Evolutionary conservation across 31 red algal genomes (phyloP).

Genomic region (Bonnemaisonia californica): DNA sequence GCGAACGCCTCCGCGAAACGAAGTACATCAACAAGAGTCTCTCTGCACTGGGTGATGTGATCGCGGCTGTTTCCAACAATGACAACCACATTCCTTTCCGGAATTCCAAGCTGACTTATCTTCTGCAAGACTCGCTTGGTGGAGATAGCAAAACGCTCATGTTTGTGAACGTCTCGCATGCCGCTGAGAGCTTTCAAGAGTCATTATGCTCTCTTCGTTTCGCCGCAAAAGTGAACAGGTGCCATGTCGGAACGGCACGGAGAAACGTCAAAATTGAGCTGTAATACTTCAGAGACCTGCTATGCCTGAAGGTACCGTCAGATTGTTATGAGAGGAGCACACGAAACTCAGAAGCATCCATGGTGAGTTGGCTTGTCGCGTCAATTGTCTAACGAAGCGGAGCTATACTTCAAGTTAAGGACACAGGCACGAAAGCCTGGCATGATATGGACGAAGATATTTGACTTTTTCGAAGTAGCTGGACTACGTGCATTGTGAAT

Average conservation of each 20-base stretch:
- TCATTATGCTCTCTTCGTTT: conserved; percentile 85
- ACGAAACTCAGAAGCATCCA: too few relatives aligned
- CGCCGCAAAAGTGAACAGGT: conserved; percentile 95
- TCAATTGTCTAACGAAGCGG: too few relatives aligned
- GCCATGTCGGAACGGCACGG: conserved; percentile 87
- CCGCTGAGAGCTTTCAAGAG: conserved; percentile 75
- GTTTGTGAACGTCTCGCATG: conserved; percentile 96
- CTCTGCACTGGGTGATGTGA: conserved; percentile 87
- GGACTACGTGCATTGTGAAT: too few relatives aligned
- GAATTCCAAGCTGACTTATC: conserved; percentile 94
- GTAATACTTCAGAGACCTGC: not conserved
- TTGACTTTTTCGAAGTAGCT: too few relatives aligned
- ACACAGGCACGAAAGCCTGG: too few relatives aligned
- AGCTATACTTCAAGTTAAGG: too few relatives aligned
- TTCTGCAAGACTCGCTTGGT: conserved; percentile 94
- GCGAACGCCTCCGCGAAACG: conserved; percentile 93
- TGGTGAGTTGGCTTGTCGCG: too few relatives aligned
- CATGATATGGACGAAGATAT: too few relatives aligned
- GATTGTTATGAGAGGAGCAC: too few relatives aligned
- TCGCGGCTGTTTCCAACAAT: conserved; percentile 78
- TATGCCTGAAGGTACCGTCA: too few relatives aligned
- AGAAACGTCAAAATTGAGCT: conserved; percentile 68
- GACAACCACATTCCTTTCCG: conserved; percentile 92
- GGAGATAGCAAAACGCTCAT: conserved; percentile 99
- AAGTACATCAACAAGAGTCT: conserved; percentile 97